A percentile compares a stretch with the other conserved stretches of the same genome.
Conservation (phyloP, 148 eudicot genomes). For the Selenicereus undatus region DNA sequence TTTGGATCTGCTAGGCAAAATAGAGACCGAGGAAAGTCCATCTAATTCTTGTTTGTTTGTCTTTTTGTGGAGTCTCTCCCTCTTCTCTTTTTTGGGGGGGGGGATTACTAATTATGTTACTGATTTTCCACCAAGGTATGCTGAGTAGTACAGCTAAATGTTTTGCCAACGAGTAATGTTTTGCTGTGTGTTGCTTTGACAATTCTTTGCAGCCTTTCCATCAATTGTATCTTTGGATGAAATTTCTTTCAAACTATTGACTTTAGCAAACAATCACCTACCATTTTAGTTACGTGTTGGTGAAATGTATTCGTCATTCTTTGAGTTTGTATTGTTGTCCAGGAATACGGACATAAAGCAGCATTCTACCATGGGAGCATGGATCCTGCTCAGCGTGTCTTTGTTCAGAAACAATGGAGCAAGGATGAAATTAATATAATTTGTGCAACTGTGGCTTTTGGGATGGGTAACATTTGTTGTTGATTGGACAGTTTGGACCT, state of each 20-base stretch:
- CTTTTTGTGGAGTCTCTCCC: no score
- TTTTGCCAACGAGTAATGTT: not conserved
- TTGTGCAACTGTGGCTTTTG: slow-evolving; percentile 99
- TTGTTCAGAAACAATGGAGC: slow-evolving; percentile 91
- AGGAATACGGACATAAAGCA: slow-evolving; percentile 87
- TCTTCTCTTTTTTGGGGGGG: no score
- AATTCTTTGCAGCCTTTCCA: not conserved
- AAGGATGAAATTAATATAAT: slow-evolving; percentile 91
- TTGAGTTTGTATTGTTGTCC: slow-evolving; percentile 15
- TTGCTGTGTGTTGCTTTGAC: no score
- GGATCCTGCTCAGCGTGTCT: slow-evolving; percentile 81
- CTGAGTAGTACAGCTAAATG: not conserved
- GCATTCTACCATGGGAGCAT: slow-evolving; percentile 94
- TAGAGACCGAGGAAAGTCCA: not conserved
- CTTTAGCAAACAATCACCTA: not conserved
- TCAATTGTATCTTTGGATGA: not conserved
- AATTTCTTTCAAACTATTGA: not conserved
- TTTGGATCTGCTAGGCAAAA: not conserved
- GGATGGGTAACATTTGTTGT: slow-evolving; percentile 73
- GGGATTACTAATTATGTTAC: no score
- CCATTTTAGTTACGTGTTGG: not conserved
- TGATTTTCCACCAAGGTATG: not conserved
- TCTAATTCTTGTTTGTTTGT: no score
- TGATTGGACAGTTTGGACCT: slow-evolving; percentile 16
- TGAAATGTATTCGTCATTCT: not conserved